A percentile compares a stretch with the other conserved stretches of the same genome.
phyloP scores from a whole-genome alignment of 2,329 filamentous ascomycete genomes.

The Trichoderma brevicompactum region DNA sequence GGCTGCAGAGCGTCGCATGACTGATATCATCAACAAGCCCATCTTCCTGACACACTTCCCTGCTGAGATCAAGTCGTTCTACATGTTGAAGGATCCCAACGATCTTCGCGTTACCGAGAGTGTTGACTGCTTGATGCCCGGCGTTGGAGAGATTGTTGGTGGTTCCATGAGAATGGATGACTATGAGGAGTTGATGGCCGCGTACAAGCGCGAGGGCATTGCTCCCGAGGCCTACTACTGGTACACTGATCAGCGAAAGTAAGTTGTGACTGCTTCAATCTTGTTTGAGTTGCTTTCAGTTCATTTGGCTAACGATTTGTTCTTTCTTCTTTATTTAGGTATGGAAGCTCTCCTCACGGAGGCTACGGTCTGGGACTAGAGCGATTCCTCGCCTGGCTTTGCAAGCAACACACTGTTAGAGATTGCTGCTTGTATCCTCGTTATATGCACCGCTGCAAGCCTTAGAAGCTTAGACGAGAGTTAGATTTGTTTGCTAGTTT shows the following conservation, averaged over 20 bases:
- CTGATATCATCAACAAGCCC: slow-evolving; percentile 90
- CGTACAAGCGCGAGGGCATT: slow-evolving; percentile 86
- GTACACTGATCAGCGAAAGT: slow-evolving; percentile 96
- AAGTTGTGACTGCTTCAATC: slow-evolving; percentile 13
- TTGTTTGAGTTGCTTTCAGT: not conserved
- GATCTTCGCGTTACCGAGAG: slow-evolving; percentile 89
- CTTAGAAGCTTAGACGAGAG: slow-evolving; percentile 48
- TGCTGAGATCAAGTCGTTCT: slow-evolving; percentile 96
- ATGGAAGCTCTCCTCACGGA: slow-evolving; percentile 89
- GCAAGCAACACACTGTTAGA: slow-evolving; percentile 65
- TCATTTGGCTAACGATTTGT: not conserved
- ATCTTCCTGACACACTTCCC: slow-evolving; percentile 99
- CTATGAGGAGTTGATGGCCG: slow-evolving; percentile 85
- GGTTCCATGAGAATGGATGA: slow-evolving; percentile 96
- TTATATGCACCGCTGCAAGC: slow-evolving; percentile 80
- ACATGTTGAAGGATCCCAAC: slow-evolving; percentile 87
- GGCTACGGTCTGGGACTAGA: slow-evolving; percentile 80
- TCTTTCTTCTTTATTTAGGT: slow-evolving; percentile 41
- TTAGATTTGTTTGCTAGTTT: slow-evolving; percentile 19
- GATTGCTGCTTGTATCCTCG: slow-evolving; percentile 75
- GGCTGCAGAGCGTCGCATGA: slow-evolving; percentile 95
- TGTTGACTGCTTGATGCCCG: slow-evolving; percentile 85
- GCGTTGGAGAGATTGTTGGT: slow-evolving; percentile 95
- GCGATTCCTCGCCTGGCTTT: slow-evolving; percentile 63
- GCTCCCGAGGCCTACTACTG: slow-evolving; percentile 89